Base-by-base conservation (phyloP, 768 basidiomycete species). In the button mushroom (Agaricus bisporus) region DNA sequence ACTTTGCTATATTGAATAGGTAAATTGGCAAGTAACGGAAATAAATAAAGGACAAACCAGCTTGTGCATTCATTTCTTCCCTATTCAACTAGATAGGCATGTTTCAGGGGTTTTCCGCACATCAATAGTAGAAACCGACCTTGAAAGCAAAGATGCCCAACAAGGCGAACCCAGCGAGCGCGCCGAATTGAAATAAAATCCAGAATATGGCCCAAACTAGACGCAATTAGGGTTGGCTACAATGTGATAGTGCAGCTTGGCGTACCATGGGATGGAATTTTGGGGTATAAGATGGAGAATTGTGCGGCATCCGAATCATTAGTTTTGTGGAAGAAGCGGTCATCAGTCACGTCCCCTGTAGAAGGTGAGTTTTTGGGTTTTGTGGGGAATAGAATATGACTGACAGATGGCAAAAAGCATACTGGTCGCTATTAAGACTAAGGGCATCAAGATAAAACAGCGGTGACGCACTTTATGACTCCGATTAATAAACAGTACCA, bases 241-340 rank as follows among this genome's bases (percentile, higher is more conserved):
- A 36, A 55, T 14, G 41, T 9, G 10, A 32, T 32, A 7, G 32
- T 29, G 6, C 22, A 14, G 2, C 26, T 17, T 35, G 32, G 66
- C 80, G 56, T 68, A 89, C 91, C 68, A 63, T 92, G 88, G n/a
- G 88, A 77, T 38, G 80, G 76, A 49, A 89, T 75, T 5, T 71
- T 66, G 15, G 88, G 88, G 67, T 76, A 92, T 48, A 98, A 65
- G 42, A 92, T 70, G 15, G 81, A 70, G 64, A 92, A 95, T 62
- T 98, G 94, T 2, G 92, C 91, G 55, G 90, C 89, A 63, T 95
- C 94, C 1, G 91, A 93, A 62, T 93, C 90, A 63, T 95, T 95
- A 25, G 85, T 79, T 73, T 95, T 95, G 64, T 93, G 90, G 70
- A 95, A 97, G 71, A 95, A 91, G 52, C 89, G 80, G 64, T 98